A percentile compares a stretch with the other conserved stretches of the same genome.
Evolutionary conservation across 1,139 yeast species (phyloP).

Genomic region (Sugiyamaella neomexicana): DNA sequence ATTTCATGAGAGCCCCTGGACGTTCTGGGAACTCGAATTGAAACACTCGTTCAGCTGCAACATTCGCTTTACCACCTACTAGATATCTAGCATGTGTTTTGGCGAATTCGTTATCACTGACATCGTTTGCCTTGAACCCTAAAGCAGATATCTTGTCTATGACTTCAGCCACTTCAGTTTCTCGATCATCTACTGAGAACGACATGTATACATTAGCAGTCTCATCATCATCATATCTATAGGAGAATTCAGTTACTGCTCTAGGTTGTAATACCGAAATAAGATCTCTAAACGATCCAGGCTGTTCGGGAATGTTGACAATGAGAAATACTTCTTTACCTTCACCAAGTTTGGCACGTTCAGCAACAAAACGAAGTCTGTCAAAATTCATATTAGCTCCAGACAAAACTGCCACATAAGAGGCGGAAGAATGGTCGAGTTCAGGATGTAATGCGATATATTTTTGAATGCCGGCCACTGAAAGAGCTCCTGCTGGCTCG

Average conservation of each 20-base stretch:
- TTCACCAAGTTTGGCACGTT: constrained; percentile 96
- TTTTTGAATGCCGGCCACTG: constrained; percentile 91
- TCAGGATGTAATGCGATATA: constrained; percentile 58
- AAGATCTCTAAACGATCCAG: constrained; percentile 82
- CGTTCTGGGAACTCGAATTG: constrained; percentile 96
- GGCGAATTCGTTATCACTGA: constrained; percentile 90
- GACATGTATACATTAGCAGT: constrained; percentile 84
- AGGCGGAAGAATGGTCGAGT: constrained; percentile 57
- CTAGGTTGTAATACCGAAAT: constrained; percentile 81
- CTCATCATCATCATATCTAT: constrained; percentile 57
- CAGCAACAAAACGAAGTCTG: constrained; percentile 93
- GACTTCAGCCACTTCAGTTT: constrained; percentile 53
- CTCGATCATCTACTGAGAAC: constrained; percentile 75
- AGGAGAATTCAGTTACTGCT: constrained; percentile 89
- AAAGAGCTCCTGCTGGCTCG: constrained; percentile 96
- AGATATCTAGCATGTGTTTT: constrained; percentile 94
- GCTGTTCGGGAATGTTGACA: constrained; percentile 85
- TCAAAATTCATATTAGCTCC: constrained; percentile 99
- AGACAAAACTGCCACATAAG: constrained; percentile 81
- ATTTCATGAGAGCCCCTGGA: constrained; percentile 87
- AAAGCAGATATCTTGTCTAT: constrained; percentile 44
- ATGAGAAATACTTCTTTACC: constrained; percentile 93
- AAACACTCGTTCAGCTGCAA: constrained; percentile 70
- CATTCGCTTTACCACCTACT: constrained; percentile 81
- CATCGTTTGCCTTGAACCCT: constrained; percentile 61